Evolutionary conservation across 2,329 filamentous ascomycete genomes (phyloP).

Genomic region (Emmonsiellopsis sp.): DNA sequence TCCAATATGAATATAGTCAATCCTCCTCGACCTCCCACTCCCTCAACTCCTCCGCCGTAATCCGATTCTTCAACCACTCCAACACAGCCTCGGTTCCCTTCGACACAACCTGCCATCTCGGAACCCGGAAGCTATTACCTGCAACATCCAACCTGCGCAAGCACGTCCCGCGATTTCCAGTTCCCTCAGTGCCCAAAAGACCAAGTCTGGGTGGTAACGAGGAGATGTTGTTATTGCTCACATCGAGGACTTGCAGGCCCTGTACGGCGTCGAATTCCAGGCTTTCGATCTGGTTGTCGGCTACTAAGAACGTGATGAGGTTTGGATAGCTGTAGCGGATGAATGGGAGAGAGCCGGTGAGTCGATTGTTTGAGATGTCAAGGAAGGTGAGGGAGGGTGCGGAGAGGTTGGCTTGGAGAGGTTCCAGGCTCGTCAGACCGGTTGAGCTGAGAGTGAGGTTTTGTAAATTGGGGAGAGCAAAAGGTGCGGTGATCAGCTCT

Average conservation of each 20-base stretch:
- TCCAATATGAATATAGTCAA: background rate
- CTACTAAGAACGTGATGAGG: conserved; percentile 60
- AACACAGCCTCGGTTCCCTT: conserved; percentile 80
- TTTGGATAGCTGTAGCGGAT: conserved; percentile 60
- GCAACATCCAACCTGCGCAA: conserved; percentile 64
- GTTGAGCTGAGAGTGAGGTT: conserved; percentile 70
- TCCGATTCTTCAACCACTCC: conserved; percentile 67
- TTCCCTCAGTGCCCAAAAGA: conserved; percentile 53
- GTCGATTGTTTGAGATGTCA: conserved; percentile 73
- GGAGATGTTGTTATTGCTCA: conserved; percentile 78
- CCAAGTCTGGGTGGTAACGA: conserved; percentile 72
- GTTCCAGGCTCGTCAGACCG: conserved; percentile 59
- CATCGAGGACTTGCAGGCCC: conserved; percentile 67
- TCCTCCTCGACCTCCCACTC: conserved; percentile 25
- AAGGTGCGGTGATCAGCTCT: conserved; percentile 53
- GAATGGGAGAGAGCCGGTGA: conserved; percentile 56
- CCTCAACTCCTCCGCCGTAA: conserved; percentile 44
- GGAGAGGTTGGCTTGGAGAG: conserved; percentile 56
- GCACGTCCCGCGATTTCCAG: conserved; percentile 33
- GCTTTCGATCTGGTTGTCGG: conserved; percentile 69
- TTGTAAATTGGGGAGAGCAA: conserved; percentile 63
- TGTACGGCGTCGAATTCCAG: conserved; percentile 63
- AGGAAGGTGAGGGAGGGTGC: conserved; percentile 68
- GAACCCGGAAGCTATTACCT: conserved; percentile 82
- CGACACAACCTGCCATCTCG: conserved; percentile 71